Evolutionary conservation across 768 basidiomycete species (phyloP), one percentile per base, ranked within the genome.

Genomic region (Calocera cornea): DNA sequence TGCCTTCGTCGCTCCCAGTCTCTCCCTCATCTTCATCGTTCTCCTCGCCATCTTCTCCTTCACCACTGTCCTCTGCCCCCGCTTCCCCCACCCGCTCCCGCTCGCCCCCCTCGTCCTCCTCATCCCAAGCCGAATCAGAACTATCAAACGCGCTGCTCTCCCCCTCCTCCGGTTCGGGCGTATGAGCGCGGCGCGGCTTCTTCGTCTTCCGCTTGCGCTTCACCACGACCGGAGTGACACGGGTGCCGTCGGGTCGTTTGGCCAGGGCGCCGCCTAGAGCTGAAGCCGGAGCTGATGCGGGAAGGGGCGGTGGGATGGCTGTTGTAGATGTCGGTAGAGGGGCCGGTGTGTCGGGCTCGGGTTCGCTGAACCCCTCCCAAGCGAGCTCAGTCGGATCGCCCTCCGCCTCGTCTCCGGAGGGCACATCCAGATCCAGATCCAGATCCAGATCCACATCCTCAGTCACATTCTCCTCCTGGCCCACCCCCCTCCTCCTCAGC

Each of bases 71-170:
- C 16, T 65, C 71, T 24, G 74, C 68, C n/a, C 69, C 69, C 1
- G 70, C 31, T 27, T 29, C 33, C 31, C 16, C 49, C 17, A 64
- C 60, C 14, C 66, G 65, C 11, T 69, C 70, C 22, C 70, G 68
- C 31, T 71, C 71, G 24, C 70, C 72, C 31, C 73, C 76, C 29
- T 72, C 70, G 11, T 72, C 72, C 33, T 66, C 49, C 64, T 34
- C 73, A 70, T 88, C 88, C 70, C 86, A 80, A n/a, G 80, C 85
- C 36, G 87, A 89, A 75, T 90, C 87, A 10, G 89, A 91, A 72
- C 87, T 91, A 74, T 90, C 87, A 70, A 87, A 90, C 1, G 86
- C 88, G 1, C 81, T 81, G n/a, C 84, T 84, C 2, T 83, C 81
- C 36, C 74, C 76, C 16, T 73, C 76, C 40, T n/a, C 70, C 72